Evolutionary conservation across 768 basidiomycete species (phyloP).

Genomic region (Coprinellus micaceus): DNA sequence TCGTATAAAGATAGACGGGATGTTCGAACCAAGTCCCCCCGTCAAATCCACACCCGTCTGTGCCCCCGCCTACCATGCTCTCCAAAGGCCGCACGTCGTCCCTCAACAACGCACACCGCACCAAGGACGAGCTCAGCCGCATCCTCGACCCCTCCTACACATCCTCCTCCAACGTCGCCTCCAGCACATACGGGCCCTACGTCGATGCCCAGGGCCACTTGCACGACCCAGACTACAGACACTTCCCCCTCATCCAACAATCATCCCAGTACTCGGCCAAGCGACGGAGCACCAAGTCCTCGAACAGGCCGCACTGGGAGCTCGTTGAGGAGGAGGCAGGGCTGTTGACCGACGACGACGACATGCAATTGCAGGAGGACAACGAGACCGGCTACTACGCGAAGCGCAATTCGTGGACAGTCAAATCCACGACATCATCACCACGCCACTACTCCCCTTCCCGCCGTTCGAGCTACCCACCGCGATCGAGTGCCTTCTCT

Average conservation of each 20-base stretch:
- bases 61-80: constrained; percentile 5
- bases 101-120: constrained; percentile 3
- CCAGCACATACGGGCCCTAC: constrained; percentile 9
- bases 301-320: constrained; percentile 4
- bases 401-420: constrained; percentile 7
- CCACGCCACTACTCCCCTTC: constrained; percentile 1
- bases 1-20: constrained; percentile 1
- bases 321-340: constrained; percentile 9
- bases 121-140: constrained; percentile 12
- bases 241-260: constrained; percentile 14
- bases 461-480: constrained; percentile 6
- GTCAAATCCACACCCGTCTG: not conserved
- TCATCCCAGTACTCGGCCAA: not conserved
- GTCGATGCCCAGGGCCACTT: constrained; percentile 16
- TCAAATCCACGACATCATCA: constrained; percentile 1
- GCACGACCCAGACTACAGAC: constrained; percentile 18
- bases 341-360: constrained; percentile 8
- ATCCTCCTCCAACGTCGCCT: constrained; percentile 7
- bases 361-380: not conserved
- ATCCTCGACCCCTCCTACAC: constrained; percentile 19
- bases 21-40: not conserved
- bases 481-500: not conserved
- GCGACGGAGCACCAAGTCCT: not conserved
- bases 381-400: not conserved
- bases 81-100: constrained; percentile 1